phyloP scores from a whole-genome alignment of 2,329 filamentous ascomycete genomes.

The Calonectria ilicicola region DNA sequence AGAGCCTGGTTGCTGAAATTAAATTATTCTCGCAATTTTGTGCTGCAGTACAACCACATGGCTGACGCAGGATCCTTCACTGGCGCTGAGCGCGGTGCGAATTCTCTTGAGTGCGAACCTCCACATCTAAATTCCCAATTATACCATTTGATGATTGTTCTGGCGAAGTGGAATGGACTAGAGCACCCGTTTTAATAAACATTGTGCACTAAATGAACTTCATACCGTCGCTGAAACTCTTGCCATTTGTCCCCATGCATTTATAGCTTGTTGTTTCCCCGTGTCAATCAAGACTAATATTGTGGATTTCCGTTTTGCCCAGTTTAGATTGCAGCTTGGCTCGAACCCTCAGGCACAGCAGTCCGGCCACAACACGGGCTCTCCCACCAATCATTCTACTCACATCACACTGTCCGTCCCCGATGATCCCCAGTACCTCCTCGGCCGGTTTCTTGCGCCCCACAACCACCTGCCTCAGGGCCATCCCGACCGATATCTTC shows the following conservation, averaged over 20 bases:
- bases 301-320: background rate
- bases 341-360: background rate
- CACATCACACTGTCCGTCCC: conserved; percentile 4
- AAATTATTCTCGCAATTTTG: background rate
- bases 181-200: background rate
- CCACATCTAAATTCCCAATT: background rate
- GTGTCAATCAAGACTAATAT: conserved; percentile 13
- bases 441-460: conserved; percentile 24
- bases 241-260: background rate
- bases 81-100: background rate
- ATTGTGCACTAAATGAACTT: conserved; percentile 15
- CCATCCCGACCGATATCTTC: conserved; percentile 28
- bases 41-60: background rate
- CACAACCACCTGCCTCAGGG: background rate
- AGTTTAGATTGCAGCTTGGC: conserved; percentile 11
- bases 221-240: conserved; percentile 10
- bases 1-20: background rate
- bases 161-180: conserved; percentile 2
- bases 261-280: background rate
- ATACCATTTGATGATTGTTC: conserved; percentile 2
- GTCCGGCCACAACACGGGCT: background rate
- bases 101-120: conserved; percentile 19
- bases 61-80: background rate
- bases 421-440: conserved; percentile 16
- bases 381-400: background rate